Base-by-base conservation (phyloP, 164 flowering plant genomes). In the Tetrastigma voinierianum region DNA sequence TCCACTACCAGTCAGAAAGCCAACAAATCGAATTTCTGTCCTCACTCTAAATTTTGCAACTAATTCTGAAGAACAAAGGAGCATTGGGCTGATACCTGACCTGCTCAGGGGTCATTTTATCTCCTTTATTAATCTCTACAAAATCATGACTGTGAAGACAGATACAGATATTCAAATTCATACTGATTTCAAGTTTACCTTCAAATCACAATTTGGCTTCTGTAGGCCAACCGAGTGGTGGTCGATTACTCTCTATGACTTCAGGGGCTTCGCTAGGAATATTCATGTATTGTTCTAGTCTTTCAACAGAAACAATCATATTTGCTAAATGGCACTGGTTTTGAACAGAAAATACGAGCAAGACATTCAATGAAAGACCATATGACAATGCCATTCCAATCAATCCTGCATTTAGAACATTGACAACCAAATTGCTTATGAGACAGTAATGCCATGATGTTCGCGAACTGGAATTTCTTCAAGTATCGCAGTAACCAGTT, bases 1-100 rank as follows among this genome's bases (percentile, higher is more conserved):
- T 62, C 96, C 96, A 72, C 94, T 87, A 9, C 96, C 94, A 12
- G 95, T 91, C 59, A 94, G 66, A n/a, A n/a, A n/a, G 9, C 97
- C 97, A 72, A 91, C 97, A 51, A 91, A 81, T 16, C 97, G 93
- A 55, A 89, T 83, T 32, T 32, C 40, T 32, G 40, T 32, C 40
- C 40, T 32, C 40, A n/a, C n/a, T n/a, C 40, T 32, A 70, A 89
- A 80, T 59, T 65, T 86, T 4, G 6, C 70, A 84, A 60, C 67
- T 85, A 55, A 91, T 84, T 17, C 97, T 46, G 77, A 44, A 91
- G 92, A 69, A 91, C 93, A 86, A 72, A 4, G 90, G 96, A 13
- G 88, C 54, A 65, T 84, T 73, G n/a, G 1, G 81, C 59, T 83
- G 73, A 58, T 92, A 92, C 66, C 81, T 78, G 16, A 91, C 76